Evolutionary conservation across 2,329 filamentous ascomycete species (phyloP).

Genomic region (Orbilia ellipsospora): DNA sequence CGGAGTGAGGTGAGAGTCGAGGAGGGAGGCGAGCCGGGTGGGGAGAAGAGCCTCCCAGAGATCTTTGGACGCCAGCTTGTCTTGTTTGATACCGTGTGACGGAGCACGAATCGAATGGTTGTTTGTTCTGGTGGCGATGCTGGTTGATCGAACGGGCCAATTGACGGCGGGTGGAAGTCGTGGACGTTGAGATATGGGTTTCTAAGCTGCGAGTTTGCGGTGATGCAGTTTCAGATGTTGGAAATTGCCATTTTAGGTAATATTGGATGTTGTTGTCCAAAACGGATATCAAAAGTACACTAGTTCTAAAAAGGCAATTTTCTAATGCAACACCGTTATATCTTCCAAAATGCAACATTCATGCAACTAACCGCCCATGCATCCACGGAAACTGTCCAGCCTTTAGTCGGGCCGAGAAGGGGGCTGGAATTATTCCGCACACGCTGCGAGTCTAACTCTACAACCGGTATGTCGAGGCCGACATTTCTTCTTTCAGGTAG

Average conservation of each 20-base stretch:
- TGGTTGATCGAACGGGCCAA: constrained; percentile 6
- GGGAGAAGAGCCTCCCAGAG: constrained; percentile 52
- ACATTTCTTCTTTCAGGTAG: too few species aligned
- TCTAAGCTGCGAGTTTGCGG: not conserved
- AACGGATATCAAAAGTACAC: not conserved
- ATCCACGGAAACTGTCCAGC: constrained; percentile 3
- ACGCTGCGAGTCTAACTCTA: not conserved
- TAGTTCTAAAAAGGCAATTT: not conserved
- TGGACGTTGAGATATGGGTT: constrained; percentile 4
- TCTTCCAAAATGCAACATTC: constrained; percentile 6
- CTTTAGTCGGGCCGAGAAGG: not conserved
- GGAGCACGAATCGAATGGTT: not conserved
- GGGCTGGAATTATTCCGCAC: not conserved
- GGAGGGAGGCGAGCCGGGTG: constrained; percentile 40
- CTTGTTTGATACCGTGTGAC: not conserved
- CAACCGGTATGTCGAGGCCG: not conserved
- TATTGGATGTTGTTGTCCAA: not conserved
- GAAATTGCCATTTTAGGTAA: not conserved
- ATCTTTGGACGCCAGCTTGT: constrained; percentile 51
- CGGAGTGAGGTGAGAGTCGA: constrained; percentile 34
- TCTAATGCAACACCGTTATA: not conserved
- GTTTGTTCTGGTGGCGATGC: not conserved
- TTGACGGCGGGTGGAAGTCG: constrained; percentile 2
- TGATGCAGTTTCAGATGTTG: constrained; percentile 1
- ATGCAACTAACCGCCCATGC: not conserved